Conservation (phyloP, 306 rosid species). For the Carpinus viminea region DNA sequence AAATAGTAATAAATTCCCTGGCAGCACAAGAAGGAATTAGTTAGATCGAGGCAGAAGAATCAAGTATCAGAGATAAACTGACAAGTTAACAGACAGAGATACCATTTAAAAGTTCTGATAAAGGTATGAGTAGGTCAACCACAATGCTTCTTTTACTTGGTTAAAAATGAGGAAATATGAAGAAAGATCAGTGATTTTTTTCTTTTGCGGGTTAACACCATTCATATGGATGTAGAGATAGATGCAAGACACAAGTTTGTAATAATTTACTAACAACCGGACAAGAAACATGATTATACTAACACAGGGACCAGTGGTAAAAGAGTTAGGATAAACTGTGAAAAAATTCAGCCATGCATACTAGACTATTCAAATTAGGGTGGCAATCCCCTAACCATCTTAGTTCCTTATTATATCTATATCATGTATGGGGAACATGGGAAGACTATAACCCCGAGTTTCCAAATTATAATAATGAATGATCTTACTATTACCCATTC, state of each 20-base stretch:
- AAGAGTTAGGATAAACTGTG: too few relatives aligned
- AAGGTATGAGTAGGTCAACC: background rate
- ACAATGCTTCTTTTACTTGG: background rate
- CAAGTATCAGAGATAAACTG: background rate
- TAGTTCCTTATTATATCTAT: background rate
- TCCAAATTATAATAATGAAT: background rate
- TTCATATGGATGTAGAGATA: background rate
- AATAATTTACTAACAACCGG: background rate
- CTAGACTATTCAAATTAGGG: too few relatives aligned
- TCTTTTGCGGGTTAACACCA: background rate
- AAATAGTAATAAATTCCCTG: slow-evolving; percentile 87
- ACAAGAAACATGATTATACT: background rate
- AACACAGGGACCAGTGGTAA: too few relatives aligned
- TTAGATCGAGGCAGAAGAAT: slow-evolving; percentile 12
- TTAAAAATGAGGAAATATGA: background rate
- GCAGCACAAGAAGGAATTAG: slow-evolving; percentile 13
- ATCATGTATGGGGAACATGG: too few relatives aligned
- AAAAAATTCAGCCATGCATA: too few relatives aligned
- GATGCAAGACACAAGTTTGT: background rate
- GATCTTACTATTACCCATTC: background rate
- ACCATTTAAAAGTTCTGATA: background rate
- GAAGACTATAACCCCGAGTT: background rate
- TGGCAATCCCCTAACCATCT: background rate
- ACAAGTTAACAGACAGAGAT: background rate
- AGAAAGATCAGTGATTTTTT: background rate